Evolutionary conservation across 139 green algal genomes (phyloP).

Genomic region (Haematococcus lacustris): DNA sequence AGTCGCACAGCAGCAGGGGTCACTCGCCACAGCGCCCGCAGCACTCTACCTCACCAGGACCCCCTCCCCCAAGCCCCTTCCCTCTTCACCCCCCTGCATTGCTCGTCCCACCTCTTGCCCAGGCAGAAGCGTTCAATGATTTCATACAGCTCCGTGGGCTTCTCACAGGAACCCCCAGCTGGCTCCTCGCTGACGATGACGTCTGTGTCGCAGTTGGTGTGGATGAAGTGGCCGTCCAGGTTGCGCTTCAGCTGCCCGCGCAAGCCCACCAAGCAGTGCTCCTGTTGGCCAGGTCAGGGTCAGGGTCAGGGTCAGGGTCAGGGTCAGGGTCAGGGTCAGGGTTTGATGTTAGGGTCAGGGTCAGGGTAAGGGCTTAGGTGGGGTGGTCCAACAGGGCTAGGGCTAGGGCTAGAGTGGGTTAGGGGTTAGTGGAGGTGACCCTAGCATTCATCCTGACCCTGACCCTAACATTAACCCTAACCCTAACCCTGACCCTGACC

Average conservation of each 20-base stretch:
- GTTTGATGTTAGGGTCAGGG: background rate
- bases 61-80: no score
- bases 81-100: no score
- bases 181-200: constrained; percentile 63
- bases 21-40: no score
- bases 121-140: constrained; percentile 74
- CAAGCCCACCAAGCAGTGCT: constrained; percentile 82
- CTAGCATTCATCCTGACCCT: no score
- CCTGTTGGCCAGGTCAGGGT: constrained; percentile 25
- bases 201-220: constrained; percentile 71
- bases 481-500: no score
- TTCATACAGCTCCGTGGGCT: constrained; percentile 75
- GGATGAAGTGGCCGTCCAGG: constrained; percentile 64
- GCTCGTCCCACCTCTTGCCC: constrained; percentile 17
- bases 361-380: no score
- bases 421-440: no score
- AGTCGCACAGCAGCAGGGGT: no score
- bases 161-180: constrained; percentile 53
- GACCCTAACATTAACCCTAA: no score
- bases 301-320: background rate
- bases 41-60: no score
- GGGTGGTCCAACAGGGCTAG: no score
- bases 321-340: background rate
- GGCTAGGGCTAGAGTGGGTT: no score
- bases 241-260: constrained; percentile 55